Base-by-base conservation (phyloP, 495 filamentous ascomycete genomes). In the Xylaria bambusicola region DNA sequence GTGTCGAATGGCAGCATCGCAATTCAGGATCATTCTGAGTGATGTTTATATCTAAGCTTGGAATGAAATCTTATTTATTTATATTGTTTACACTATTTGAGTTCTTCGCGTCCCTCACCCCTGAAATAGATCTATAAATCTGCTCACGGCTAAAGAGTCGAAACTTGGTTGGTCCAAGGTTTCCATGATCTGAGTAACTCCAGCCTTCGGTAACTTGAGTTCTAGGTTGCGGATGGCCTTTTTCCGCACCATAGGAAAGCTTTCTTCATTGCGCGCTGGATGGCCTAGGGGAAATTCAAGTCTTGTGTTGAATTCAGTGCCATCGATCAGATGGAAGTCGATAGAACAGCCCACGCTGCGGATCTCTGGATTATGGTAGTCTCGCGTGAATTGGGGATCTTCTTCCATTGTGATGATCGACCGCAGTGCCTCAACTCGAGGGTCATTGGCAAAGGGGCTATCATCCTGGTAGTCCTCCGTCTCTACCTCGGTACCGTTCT, bases 391-490 rank as follows among this genome's bases (percentile, higher is more conserved):
- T 0, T 55, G 20, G 17, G 60, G 17, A 31, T 78, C 72, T 24
- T 70, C 62, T 6, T 45, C 42, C 15, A 77, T 62, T 20, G 52
- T 35, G 10, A 78, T 74, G 23, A 62, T 73, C 23, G 56, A 38
- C 20, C 76, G 60, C 46, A 80, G 52, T 9, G 17, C 24, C 23
- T 66, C 65, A 9, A 79, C 58, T 0, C 62, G 29, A 13, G 52
- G 41, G 18, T 63, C 64, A 0, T 49, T 64, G 12, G 70, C 72
- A 66, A 69, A 81, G 1, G 65, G 66, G 7, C 71, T 74, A 1
- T 67, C 57, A 55, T 80, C 70, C 15, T 59, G 40, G 61, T 77
- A 79, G 52, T 80, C 78, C 6, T 23, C 62, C 13, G 62, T 57
- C 17, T 75, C 71, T 6, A 71, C 60, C 2, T 60, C 27, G 18